Base-by-base conservation (phyloP, 2,329 filamentous ascomycete species). In the Sclerotinia sclerotiorum region DNA sequence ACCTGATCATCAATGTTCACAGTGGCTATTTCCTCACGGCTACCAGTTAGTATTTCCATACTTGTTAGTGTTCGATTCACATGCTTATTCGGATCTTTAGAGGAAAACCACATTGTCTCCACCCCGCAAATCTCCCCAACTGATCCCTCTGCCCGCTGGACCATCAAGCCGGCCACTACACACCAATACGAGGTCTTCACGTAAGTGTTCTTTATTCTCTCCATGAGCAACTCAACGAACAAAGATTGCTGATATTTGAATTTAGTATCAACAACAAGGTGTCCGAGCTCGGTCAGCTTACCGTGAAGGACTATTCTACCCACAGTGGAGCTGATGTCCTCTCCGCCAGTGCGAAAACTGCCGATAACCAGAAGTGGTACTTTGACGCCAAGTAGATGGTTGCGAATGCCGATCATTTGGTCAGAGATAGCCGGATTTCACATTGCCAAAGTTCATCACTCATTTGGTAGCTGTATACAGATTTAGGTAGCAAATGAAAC, bases 291-390 rank as follows among this genome's bases (percentile, higher is more conserved):
- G 62, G 62, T 3, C 62, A 65, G 27, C 62, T 65, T 15, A n/a
- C 62, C 1, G 62, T 65, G 6, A 65, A 65, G 35, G 49, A 44
- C 35, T 54, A 27, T 44, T 2, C 32, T 4, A 32, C 24, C 11
- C 10, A 55, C 3, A 27, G n/a, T 6, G 62, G 49, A 56, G 7
- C 62, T 4, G 62, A 65, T n/a, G 15, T 65, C 7, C 32, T 44
- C 24, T n/a, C 51, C 17, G 48, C 49, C 19, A 17, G 49, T 19
- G 6, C 39, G 51, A 5, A 56, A 10, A 39, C 24, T 56, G 49
- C 7, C 10, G 62, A 65, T 15, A 65, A 65, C 35, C 62, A 65
- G 17, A 65, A 65, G 29, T 65, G 62, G 62, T 65, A 65, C 7
- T 54, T 65, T 13, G 62, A 65, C 13, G 10, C 62, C 17, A 21